Percentiles rank a stretch among this genome's conserved stretches.
Conservation (phyloP, 2,329 filamentous ascomycete species). For the Fusarium hostae region DNA sequence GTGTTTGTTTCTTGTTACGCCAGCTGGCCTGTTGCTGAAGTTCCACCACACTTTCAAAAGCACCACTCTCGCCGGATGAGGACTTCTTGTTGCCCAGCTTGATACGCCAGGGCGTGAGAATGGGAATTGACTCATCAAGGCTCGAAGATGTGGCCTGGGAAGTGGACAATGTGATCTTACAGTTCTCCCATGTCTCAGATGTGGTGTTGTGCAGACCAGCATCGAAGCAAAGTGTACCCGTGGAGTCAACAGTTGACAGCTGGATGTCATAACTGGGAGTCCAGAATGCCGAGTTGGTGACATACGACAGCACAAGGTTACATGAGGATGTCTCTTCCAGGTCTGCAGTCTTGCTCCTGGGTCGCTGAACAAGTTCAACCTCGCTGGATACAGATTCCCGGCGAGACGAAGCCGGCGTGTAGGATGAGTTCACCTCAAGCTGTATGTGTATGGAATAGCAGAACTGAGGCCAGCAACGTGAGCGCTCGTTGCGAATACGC, state of each 20-base stretch:
- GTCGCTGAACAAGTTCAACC: conserved; percentile 58
- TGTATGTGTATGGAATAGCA: conserved; percentile 62
- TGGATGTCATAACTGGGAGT: conserved; percentile 70
- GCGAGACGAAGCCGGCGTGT: conserved; percentile 59
- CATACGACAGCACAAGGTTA: conserved; percentile 67
- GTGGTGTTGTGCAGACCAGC: conserved; percentile 71
- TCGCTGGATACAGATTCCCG: conserved; percentile 64
- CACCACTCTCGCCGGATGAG: conserved; percentile 34
- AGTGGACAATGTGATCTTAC: conserved; percentile 70
- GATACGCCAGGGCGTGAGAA: conserved; percentile 67
- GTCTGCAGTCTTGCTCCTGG: conserved; percentile 46
- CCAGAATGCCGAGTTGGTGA: conserved; percentile 69
- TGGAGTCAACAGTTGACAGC: conserved; percentile 65
- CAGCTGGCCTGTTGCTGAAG: conserved; percentile 46
- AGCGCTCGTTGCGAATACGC: conserved; percentile 56
- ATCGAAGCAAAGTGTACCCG: conserved; percentile 68
- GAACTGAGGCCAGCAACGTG: conserved; percentile 61
- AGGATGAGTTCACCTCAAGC: conserved; percentile 55
- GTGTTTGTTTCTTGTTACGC: conserved; percentile 55
- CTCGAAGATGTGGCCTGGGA: conserved; percentile 69
- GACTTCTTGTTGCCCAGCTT: conserved; percentile 53
- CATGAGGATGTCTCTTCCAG: conserved; percentile 45
- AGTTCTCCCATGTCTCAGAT: conserved; percentile 71
- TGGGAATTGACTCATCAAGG: conserved; percentile 65
- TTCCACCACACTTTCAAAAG: conserved; percentile 56